Conservation (phyloP, 2,329 filamentous ascomycete genomes). For the Aspergillus melleus region DNA sequence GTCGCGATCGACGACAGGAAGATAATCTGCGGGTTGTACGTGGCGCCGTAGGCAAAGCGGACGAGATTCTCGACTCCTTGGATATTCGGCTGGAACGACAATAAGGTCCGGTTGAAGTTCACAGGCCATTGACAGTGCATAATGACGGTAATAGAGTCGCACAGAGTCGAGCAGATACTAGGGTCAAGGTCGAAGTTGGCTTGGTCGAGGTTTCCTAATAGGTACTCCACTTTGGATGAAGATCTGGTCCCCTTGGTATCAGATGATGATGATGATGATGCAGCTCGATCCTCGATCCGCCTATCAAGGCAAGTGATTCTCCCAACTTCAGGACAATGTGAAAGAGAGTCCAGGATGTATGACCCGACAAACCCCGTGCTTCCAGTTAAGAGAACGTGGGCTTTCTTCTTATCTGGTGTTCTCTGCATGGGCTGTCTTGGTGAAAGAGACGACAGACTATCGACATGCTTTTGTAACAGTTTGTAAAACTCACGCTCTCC, state of each 20-base stretch:
- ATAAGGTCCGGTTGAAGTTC: constrained; percentile 8
- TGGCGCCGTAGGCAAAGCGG: neutral
- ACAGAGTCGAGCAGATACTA: neutral
- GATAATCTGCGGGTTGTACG: neutral
- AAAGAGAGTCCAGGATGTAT: constrained; percentile 1
- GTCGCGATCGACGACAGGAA: constrained; percentile 12
- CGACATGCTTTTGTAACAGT: neutral
- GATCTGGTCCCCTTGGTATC: neutral
- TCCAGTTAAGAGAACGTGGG: constrained; percentile 11
- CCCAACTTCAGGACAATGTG: neutral
- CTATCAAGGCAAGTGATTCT: constrained; percentile 10
- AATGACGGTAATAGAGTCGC: constrained; percentile 4
- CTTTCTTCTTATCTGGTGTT: neutral
- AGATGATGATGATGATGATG: neutral
- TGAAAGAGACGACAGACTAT: neutral
- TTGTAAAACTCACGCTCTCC: neutral
- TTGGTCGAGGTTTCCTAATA: constrained; percentile 5
- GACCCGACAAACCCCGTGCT: constrained; percentile 12
- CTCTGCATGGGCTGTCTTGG: neutral
- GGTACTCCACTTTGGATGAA: neutral
- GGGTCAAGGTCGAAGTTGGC: neutral
- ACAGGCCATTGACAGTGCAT: constrained; percentile 15
- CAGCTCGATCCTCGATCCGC: neutral
- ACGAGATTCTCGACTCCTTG: constrained; percentile 4
- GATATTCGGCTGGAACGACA: constrained; percentile 9